Conservation (phyloP, 1,284 basidiomycete species). For the Ustilago lituana region DNA sequence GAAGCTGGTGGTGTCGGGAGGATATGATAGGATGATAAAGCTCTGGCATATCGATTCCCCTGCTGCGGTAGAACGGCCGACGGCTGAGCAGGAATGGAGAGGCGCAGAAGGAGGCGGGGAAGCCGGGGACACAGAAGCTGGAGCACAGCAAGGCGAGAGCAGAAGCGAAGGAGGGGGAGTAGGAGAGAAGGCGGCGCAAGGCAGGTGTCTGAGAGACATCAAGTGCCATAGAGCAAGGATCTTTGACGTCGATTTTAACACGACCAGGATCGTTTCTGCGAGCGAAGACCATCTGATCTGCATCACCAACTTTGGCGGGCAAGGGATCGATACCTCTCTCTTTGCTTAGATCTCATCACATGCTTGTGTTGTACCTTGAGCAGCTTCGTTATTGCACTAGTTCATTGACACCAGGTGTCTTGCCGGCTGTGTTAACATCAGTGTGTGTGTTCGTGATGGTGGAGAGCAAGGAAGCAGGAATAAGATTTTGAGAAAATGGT, state of each 20-base stretch:
- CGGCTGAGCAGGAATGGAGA: not conserved
- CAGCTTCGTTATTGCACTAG: too few species aligned
- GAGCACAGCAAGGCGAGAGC: not conserved
- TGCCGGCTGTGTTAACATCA: too few species aligned
- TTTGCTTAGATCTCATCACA: slow-evolving; percentile 23
- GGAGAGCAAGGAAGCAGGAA: too few species aligned
- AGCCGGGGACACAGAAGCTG: too few species aligned
- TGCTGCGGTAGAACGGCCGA: not conserved
- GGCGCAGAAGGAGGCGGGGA: too few species aligned
- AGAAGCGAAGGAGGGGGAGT: not conserved
- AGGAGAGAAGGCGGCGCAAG: not conserved
- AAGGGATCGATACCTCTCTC: slow-evolving; percentile 38
- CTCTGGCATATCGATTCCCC: slow-evolving; percentile 26
- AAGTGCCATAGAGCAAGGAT: slow-evolving; percentile 33
- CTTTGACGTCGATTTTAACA: slow-evolving; percentile 55
- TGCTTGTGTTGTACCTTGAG: too few species aligned
- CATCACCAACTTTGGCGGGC: slow-evolving; percentile 43
- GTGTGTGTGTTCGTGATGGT: too few species aligned
- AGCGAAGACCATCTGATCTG: slow-evolving; percentile 52
- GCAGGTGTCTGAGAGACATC: slow-evolving; percentile 27
- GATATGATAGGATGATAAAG: slow-evolving; percentile 54
- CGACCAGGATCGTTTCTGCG: slow-evolving; percentile 49
- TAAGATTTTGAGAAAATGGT: too few species aligned
- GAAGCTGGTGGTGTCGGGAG: slow-evolving; percentile 44
- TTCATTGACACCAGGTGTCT: too few species aligned